Conservation (phyloP, 2,329 filamentous ascomycete genomes). For the Atkinsonella hypoxylon region DNA sequence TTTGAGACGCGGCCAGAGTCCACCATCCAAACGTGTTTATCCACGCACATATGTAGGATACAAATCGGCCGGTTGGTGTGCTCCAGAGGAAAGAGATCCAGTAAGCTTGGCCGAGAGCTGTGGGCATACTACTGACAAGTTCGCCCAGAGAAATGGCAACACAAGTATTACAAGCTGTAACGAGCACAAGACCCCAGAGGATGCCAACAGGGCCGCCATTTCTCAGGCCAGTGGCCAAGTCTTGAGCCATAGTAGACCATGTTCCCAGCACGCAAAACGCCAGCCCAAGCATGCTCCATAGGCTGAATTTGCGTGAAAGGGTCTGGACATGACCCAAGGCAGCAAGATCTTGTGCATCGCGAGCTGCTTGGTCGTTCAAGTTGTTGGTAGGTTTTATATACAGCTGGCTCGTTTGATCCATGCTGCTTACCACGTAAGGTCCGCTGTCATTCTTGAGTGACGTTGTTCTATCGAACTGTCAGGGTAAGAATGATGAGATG, state of each 20-base stretch:
- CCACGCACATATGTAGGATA: conserved; percentile 46
- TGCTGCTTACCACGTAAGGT: conserved; percentile 2
- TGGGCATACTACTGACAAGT: conserved; percentile 46
- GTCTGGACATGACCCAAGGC: conserved; percentile 27
- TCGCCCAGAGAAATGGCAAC: conserved; percentile 44
- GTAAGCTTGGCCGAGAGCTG: conserved; percentile 46
- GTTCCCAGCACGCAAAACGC: conserved; percentile 46
- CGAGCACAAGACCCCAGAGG: conserved; percentile 42
- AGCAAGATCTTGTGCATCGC: conserved; percentile 28
- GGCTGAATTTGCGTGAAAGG: conserved; percentile 35
- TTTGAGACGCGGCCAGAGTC: conserved; percentile 41
- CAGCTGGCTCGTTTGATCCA: conserved; percentile 8
- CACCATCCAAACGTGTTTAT: conserved; percentile 51
- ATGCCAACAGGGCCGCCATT: conserved; percentile 42
- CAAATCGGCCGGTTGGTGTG: conserved; percentile 32
- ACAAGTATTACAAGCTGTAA: conserved; percentile 38
- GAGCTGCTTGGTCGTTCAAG: conserved; percentile 7
- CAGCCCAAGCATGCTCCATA: conserved; percentile 44
- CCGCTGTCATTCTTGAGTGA: conserved; percentile 7
- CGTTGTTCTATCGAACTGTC: not conserved
- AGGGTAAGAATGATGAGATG: not conserved
- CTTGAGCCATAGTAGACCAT: conserved; percentile 45
- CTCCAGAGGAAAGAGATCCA: conserved; percentile 31
- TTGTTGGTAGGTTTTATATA: conserved; percentile 1
- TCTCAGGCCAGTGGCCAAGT: conserved; percentile 33